phyloP scores from a whole-genome alignment of 768 basidiomycete species.

The Pulveroboletus sp. region DNA sequence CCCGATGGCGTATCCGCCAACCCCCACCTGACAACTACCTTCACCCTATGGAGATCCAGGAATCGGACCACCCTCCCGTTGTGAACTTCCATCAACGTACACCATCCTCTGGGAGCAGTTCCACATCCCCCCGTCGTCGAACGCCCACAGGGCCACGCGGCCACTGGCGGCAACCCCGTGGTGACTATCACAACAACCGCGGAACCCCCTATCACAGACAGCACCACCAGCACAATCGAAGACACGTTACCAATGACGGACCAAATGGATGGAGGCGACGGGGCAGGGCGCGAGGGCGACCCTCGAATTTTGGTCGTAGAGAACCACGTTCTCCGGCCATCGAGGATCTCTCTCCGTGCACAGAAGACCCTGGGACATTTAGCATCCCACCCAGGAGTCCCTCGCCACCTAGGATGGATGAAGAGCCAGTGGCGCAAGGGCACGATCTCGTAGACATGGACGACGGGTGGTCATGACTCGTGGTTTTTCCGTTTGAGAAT shows the following conservation, averaged over 20 bases:
- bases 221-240: constrained; percentile 2
- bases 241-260: neutral
- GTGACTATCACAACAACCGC: neutral
- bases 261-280: constrained; percentile 4
- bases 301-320: neutral
- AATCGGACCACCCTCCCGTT: constrained; percentile 14
- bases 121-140: neutral
- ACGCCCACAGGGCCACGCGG: constrained; percentile 10
- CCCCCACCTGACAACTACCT: neutral
- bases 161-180: neutral
- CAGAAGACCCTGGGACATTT: constrained; percentile 1
- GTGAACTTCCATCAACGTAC: constrained; percentile 11
- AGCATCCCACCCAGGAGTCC: too few species aligned
- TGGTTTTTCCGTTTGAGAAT: neutral
- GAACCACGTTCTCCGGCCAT: too few species aligned
- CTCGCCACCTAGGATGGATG: neutral
- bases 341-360: too few species aligned
- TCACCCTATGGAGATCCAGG: neutral
- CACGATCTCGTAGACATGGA: neutral
- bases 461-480: neutral
- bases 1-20: constrained; percentile 17
- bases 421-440: neutral
- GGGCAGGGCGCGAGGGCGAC: neutral
- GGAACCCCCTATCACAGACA: neutral
- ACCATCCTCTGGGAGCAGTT: constrained; percentile 8